Base-by-base conservation (phyloP, 139 green algal species). In the Chlorella sp. region DNA sequence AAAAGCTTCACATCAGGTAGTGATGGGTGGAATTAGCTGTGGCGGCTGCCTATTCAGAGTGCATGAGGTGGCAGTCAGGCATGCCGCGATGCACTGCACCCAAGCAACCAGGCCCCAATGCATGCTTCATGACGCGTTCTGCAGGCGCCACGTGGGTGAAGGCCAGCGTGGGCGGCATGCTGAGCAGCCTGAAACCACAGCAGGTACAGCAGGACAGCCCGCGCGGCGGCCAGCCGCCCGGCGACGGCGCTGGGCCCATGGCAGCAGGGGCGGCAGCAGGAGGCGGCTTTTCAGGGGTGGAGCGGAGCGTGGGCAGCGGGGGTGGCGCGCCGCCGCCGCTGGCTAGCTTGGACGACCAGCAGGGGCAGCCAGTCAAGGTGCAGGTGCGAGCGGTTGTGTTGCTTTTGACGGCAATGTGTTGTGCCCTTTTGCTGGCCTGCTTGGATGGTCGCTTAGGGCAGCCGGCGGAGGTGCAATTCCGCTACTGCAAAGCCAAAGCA, bases 291-390 rank as follows among this genome's bases (percentile, higher is more conserved):
- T 28, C 38, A 24, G 24, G 76, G 26, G 58, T 58, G 41, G 60
- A 19, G 41, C 38, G 9, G 0, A 17, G 40, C 60, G 7, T 26
- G 3, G 78, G 41, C 41, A 43, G 62, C 32, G 62, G 41, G 43
- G 34, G 11, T 17, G 22, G 30, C 24, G 46, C 78, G 28, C 30
- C 65, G 14, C 78, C 78, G 14, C 43, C 43, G 2, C 73, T 40
- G 14, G 24, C 51, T 3, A 60, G 51, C 51, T 22, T 58, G 19
- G 40, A 85, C 32, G 68, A 87, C 19, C 64, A 48, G 65, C 76
- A 83, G 85, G 89, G 85, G 14, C 40, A 80, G n/a, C 73, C 58
- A 7, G 81, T 94, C 20, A 93, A 94, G 62, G 92, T 96, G 73
- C 73, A 84, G 79, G 79, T 76, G 77, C 28, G 74, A 2, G 26